Conservation (phyloP, 352 stramenopile genomes). For the Pythium aphanidermatum region DNA sequence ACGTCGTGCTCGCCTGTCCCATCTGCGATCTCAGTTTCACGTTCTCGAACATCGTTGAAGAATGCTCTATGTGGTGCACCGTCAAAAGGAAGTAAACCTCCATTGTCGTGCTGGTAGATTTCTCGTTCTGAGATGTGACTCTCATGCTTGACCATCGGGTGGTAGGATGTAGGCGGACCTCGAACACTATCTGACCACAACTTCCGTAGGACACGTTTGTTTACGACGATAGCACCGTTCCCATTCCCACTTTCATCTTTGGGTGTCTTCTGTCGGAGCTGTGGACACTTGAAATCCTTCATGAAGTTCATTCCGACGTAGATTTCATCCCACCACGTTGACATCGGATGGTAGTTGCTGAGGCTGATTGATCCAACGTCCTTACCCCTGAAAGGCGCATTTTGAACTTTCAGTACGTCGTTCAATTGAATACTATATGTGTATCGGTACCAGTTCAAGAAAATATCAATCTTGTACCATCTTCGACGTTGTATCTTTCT, state of each 20-base stretch:
- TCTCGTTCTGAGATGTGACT: constrained; percentile 77
- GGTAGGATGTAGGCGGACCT: constrained; percentile 33
- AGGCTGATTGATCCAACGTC: constrained; percentile 58
- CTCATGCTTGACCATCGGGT: constrained; percentile 78
- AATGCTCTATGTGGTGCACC: constrained; percentile 78
- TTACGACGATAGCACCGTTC: constrained; percentile 29
- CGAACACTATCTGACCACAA: constrained; percentile 39
- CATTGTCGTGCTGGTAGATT: constrained; percentile 77
- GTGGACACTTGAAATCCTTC: constrained; percentile 89
- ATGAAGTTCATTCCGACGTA: constrained; percentile 91
- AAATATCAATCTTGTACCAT: constrained; percentile 96
- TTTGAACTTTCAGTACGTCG: constrained; percentile 75
- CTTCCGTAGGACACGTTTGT: constrained; percentile 40
- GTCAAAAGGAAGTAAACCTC: constrained; percentile 77
- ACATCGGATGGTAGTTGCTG: constrained; percentile 76
- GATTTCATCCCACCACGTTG: constrained; percentile 94
- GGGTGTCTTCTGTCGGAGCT: constrained; percentile 4
- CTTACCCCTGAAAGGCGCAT: constrained; percentile 43
- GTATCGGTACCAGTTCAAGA: constrained; percentile 75
- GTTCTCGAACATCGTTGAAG: constrained; percentile 64
- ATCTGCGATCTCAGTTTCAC: constrained; percentile 36
- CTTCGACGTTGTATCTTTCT: constrained; percentile 47
- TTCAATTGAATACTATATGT: constrained; percentile 90
- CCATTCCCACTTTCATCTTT: constrained; percentile 16
- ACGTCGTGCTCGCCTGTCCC: constrained; percentile 34